Base-by-base conservation (phyloP, 495 filamentous ascomycete species). In the Hypoxylon rickii region DNA sequence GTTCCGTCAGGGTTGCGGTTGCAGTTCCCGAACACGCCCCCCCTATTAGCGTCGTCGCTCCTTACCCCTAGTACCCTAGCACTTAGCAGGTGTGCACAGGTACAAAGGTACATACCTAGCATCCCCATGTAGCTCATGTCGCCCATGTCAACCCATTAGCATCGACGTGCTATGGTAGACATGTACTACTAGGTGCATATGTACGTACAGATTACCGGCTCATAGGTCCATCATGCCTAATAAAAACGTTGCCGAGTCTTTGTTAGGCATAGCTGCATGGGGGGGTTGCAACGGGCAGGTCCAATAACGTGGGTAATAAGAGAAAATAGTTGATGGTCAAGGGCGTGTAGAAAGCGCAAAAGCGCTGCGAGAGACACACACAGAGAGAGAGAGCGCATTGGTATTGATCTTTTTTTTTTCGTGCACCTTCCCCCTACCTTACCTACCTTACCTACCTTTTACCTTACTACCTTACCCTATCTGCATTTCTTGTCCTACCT, bases 231-330 rank as follows among this genome's bases (percentile, higher is more conserved):
- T 57, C 52, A 62, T 57, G 58, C 58, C 58, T 62, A 62, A 57
- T 57, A 62, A 62, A 57, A 62, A 56, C 49, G 52, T 44, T 58
- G 59, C 49, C 49, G 48, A 63, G 40, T 53, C 50, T 58, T 53
- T 58, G 53, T 63, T 63, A 63, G 53, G 59, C 59, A 63, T 63
- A 63, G 59, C 53, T 63, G 59, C 59, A 63, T 63, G 59, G 59
- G 48, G 32, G 53, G 53, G 53, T 58, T 53, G 15, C 49, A 58
- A 50, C 53, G 39, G 53, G 32, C 33, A 63, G 53, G 59, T 57
- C 59, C 53, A 63, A 63, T 63, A 63, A 63, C 59, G 59, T 63
- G 53, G 59, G 44, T 63, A 63, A 63, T 63, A 63, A 63, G 53
- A 58, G 33, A 63, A 58, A 4, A 29, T 63, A 63, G 53, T 58